Percentiles rank a stretch among this genome's conserved stretches.
These are phyloP conservation scores for Ophiocordyceps camponoti-saundersi DNA, from an alignment of 2,329 filamentous ascomycete genomes.

Conservation along the genomic window DNA sequence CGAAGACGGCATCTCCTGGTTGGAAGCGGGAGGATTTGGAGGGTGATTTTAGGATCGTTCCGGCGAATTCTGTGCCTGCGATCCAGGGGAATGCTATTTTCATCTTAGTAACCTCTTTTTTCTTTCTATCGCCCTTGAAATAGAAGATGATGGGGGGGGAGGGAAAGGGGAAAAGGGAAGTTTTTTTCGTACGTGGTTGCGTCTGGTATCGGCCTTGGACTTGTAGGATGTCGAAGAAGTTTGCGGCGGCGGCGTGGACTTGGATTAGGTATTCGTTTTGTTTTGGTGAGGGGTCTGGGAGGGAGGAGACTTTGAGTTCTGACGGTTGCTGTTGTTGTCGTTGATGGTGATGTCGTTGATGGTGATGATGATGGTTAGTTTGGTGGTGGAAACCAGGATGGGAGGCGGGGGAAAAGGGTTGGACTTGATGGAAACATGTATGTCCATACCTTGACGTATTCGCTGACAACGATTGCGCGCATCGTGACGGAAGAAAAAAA, in stretches of 20 bases:
- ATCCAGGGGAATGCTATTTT: slow-evolving; percentile 81
- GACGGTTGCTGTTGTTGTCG: slow-evolving; percentile 43
- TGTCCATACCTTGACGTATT: slow-evolving; percentile 58
- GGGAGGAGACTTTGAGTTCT: slow-evolving; percentile 57
- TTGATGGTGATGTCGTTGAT: background rate
- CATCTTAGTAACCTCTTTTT: no score
- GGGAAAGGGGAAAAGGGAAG: background rate
- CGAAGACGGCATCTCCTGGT: slow-evolving; percentile 71
- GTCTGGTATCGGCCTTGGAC: slow-evolving; percentile 92
- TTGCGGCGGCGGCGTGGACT: slow-evolving; percentile 75
- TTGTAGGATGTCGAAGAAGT: slow-evolving; percentile 95
- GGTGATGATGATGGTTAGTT: background rate
- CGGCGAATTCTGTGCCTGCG: slow-evolving; percentile 74
- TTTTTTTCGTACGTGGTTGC: slow-evolving; percentile 44
- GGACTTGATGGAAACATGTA: background rate
- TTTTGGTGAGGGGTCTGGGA: slow-evolving; percentile 58
- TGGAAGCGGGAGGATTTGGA: slow-evolving; percentile 44
- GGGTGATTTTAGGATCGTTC: slow-evolving; percentile 54
- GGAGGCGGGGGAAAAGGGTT: no score
- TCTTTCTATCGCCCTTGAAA: no score
- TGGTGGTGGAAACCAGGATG: background rate
- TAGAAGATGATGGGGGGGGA: background rate
- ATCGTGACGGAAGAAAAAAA: no score
- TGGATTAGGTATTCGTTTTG: slow-evolving; percentile 69
- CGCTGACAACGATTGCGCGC: slow-evolving; percentile 56